Base-by-base conservation (phyloP, 345 rosid species). In the Mallotus nudiflorus region DNA sequence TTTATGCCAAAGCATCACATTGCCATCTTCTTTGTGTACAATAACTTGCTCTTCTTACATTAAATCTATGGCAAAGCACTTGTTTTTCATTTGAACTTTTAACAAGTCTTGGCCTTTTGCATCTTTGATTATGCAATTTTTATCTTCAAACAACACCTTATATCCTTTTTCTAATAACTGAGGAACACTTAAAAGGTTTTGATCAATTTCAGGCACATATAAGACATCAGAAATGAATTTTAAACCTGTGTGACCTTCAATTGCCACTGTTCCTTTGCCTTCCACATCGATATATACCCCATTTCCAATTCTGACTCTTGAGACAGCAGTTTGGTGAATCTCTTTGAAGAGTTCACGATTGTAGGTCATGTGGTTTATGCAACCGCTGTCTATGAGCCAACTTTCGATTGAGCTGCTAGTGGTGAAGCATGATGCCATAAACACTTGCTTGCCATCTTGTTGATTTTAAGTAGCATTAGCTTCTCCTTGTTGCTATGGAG, bases 401-500 rank as follows among this genome's bases (percentile, higher is more conserved):
- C 37, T 56, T 56, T 56, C 16, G 27, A 8, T 56, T 9, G 37
- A 12, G 9, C 19, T 56, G 7, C 61, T 42, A 12, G 46, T 42
- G 37, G 37, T 33, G 25, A 54, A 54, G 29, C 31, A 25, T 4
- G 59, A 22, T 54, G 33, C 59, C 3, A 54, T 15, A 18, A 54
- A 33, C 37, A 33, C 6, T 8, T 27, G 15, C 59, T 54, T 14
- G 10, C 24, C 33, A 6, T 54, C 13, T 6, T 27, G 22, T 72
- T 64, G 57, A 6, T 72, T 24, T 6, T 1, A 9, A 39, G 19
- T 18, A 62, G 53, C 9, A 7, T 75, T 70, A 31, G 74, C 44
- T 39, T 69, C 53, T 46, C 46, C 20, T 63, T 48, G 6, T 9
- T 56, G 35, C 7, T 70, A 42, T 64, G 37, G 46, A 42, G 46